A percentile compares a stretch with the other conserved stretches of the same genome.
Conservation (phyloP, 805 yeast species). For the Zygosaccharomyces lentus region DNA sequence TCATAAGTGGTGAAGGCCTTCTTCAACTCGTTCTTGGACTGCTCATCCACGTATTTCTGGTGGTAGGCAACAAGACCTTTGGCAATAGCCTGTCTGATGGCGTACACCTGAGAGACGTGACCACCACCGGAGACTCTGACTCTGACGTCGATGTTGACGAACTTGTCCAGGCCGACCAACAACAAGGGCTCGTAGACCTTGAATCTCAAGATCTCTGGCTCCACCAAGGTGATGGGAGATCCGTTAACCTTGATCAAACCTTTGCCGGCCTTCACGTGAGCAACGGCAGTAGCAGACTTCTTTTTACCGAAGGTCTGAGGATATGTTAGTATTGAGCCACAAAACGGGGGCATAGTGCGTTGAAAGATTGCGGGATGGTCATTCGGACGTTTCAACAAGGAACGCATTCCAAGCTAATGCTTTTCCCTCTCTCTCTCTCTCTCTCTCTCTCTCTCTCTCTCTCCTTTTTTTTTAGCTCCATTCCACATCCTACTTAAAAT, state of each 20-base stretch:
- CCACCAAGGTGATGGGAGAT: slow-evolving; percentile 97
- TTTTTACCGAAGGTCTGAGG: slow-evolving; percentile 97
- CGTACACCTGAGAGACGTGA: slow-evolving; percentile 99
- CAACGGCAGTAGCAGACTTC: slow-evolving; percentile 99
- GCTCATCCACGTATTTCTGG: slow-evolving; percentile 99
- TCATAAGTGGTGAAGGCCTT: slow-evolving; percentile 95
- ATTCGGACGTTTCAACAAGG: not conserved
- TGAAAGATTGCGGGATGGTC: not conserved
- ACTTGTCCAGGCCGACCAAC: slow-evolving; percentile 97
- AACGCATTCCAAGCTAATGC: no score
- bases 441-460: no score
- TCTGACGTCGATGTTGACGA: slow-evolving; percentile 97
- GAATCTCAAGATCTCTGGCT: slow-evolving; percentile 99
- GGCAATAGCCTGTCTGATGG: slow-evolving; percentile 99
- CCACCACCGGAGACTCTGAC: slow-evolving; percentile 99
- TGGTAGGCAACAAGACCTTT: slow-evolving; percentile 99
- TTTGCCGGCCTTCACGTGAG: slow-evolving; percentile 98
- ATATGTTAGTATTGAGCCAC: not conserved
- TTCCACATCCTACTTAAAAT: not conserved
- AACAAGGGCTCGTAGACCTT: slow-evolving; percentile 99
- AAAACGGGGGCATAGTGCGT: slow-evolving; percentile 13
- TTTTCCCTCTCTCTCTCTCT: no score
- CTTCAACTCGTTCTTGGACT: slow-evolving; percentile 99
- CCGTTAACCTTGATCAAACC: slow-evolving; percentile 99
- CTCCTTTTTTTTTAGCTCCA: no score